Conservation (phyloP, 192 early-diverging fungal species). For the Mortierella claussenii region DNA sequence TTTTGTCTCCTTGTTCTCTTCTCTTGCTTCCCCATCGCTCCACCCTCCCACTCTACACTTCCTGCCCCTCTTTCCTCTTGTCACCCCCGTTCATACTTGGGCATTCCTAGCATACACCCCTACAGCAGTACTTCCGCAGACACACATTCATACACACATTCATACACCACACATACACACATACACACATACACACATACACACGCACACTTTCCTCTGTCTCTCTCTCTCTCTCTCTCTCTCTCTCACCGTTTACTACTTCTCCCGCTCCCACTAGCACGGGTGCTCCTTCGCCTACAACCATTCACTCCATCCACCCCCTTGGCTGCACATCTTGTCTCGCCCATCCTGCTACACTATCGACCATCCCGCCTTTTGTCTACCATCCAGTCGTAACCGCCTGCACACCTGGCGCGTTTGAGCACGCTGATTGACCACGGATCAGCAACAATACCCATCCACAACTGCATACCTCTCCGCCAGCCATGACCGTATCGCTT, state of each 20-base stretch:
- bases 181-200: neutral
- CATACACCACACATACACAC: neutral
- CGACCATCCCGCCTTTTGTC: neutral
- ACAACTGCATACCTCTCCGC: neutral
- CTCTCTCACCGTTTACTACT: neutral
- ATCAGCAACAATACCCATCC: neutral
- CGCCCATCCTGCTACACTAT: neutral
- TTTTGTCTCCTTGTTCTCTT: neutral
- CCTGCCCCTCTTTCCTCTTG: neutral
- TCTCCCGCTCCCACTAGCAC: neutral
- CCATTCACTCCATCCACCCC: neutral
- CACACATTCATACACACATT: neutral
- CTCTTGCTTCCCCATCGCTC: neutral
- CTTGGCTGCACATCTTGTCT: neutral
- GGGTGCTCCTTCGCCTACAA: neutral
- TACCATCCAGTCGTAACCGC: neutral
- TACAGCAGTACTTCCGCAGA: neutral
- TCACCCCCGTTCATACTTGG: neutral
- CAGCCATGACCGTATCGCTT: conserved; percentile 61
- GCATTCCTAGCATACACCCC: neutral
- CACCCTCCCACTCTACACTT: neutral
- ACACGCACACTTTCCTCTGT: neutral
- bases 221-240: neutral
- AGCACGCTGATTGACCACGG: too few relatives aligned
- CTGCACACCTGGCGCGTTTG: neutral